A percentile compares a stretch with the other conserved stretches of the same genome.
These are phyloP conservation scores for Psilocybe cubensis DNA, from an alignment of 768 basidiomycete genomes.

Conservation along the genomic window DNA sequence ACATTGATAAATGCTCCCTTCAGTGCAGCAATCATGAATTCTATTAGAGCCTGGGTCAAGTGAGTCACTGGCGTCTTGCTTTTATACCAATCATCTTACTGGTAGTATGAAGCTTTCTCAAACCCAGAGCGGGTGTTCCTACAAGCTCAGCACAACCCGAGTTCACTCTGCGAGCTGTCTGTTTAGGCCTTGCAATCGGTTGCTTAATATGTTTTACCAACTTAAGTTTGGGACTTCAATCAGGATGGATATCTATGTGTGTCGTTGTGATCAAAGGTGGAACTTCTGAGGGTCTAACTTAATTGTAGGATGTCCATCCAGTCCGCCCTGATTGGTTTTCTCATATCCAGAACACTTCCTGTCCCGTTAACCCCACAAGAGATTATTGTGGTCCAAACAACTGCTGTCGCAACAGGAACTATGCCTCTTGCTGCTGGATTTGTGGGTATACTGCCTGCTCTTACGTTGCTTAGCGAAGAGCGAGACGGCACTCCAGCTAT, in stretches of 20 bases:
- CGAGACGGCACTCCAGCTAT: constrained; percentile 81
- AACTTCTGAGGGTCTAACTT: background rate
- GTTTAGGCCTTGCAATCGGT: constrained; percentile 82
- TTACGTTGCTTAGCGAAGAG: constrained; percentile 73
- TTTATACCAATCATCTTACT: background rate
- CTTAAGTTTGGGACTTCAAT: constrained; percentile 84
- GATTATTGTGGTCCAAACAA: constrained; percentile 93
- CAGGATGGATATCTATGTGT: constrained; percentile 90
- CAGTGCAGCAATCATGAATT: constrained; percentile 19
- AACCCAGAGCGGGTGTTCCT: constrained; percentile 6
- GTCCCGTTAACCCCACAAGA: constrained; percentile 86
- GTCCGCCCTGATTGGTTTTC: constrained; percentile 90
- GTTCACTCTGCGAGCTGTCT: constrained; percentile 60
- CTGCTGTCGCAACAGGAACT: constrained; percentile 90
- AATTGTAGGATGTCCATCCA: constrained; percentile 88
- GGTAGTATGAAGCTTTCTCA: constrained; percentile 14
- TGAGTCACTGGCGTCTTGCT: constrained; percentile 5
- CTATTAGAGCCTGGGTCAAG: constrained; percentile 25
- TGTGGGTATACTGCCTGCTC: constrained; percentile 92
- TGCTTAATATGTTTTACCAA: constrained; percentile 93
- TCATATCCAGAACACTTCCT: constrained; percentile 76
- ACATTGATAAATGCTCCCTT: background rate
- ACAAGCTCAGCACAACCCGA: constrained; percentile 40
- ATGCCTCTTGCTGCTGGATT: constrained; percentile 89
- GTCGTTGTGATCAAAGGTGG: constrained; percentile 13